Conservation (phyloP, 768 basidiomycete species). For the Mycena vitilis region DNA sequence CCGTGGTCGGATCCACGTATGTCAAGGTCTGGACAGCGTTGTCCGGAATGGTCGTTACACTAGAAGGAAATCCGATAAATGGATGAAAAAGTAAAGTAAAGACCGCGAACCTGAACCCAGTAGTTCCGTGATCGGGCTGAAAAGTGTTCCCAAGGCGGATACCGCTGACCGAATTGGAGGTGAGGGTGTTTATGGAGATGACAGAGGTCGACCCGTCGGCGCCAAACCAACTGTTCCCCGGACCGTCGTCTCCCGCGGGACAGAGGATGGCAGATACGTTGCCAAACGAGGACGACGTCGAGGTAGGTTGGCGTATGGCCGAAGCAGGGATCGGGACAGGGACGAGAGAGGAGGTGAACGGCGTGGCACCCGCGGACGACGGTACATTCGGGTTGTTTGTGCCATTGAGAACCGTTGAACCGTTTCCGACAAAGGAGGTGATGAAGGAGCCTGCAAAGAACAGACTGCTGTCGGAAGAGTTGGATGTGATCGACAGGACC, state of each 20-base stretch:
- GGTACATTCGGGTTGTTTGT: slow-evolving; percentile 90
- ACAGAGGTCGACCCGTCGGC: slow-evolving; percentile 75
- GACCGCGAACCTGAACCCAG: slow-evolving; percentile 80
- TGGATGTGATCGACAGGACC: slow-evolving; percentile 82
- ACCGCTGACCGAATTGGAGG: slow-evolving; percentile 80
- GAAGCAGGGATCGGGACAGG: slow-evolving; percentile 75
- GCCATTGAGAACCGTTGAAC: slow-evolving; percentile 59
- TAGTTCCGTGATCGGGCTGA: slow-evolving; percentile 82
- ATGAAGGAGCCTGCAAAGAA: slow-evolving; percentile 93
- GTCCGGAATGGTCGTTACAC: slow-evolving; percentile 90
- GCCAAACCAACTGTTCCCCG: slow-evolving; percentile 88
- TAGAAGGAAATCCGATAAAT: slow-evolving; percentile 46
- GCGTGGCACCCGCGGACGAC: slow-evolving; percentile 82
- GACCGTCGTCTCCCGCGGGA: slow-evolving; percentile 83
- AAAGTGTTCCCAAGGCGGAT: slow-evolving; percentile 94
- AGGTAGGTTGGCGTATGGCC: slow-evolving; percentile 66
- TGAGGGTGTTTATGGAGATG: slow-evolving; percentile 82
- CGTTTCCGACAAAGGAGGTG: slow-evolving; percentile 72
- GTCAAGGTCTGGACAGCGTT: slow-evolving; percentile 82
- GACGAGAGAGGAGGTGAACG: slow-evolving; percentile 91
- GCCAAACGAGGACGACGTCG: slow-evolving; percentile 68
- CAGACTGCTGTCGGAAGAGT: slow-evolving; percentile 76
- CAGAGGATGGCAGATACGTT: slow-evolving; percentile 83
- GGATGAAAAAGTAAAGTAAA: slow-evolving; percentile 10
- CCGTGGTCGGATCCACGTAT: slow-evolving; percentile 81